These are phyloP conservation scores for Petasospora fabianii DNA, from an alignment of 1,139 yeast genomes.

Conservation along the genomic window DNA sequence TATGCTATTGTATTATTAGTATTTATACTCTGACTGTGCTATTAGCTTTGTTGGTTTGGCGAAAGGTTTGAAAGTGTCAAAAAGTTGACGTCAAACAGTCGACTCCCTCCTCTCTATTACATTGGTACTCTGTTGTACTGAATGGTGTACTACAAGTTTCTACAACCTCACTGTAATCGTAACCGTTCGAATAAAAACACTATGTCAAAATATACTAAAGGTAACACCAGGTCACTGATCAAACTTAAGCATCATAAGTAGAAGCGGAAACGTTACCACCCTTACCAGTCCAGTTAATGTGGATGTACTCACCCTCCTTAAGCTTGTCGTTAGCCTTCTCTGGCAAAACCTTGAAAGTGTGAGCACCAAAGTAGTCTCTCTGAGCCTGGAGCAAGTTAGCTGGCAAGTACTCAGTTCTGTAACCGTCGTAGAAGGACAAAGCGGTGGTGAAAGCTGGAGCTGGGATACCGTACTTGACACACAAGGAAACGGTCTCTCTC, in stretches of 20 bases:
- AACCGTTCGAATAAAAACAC: too few relatives aligned
- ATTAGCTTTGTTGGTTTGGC: too few relatives aligned
- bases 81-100: too few relatives aligned
- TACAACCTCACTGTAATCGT: too few relatives aligned
- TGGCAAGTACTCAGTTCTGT: constrained; percentile 92
- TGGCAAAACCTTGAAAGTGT: constrained; percentile 94
- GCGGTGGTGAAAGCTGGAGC: constrained; percentile 98
- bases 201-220: too few relatives aligned
- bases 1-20: too few relatives aligned
- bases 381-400: constrained; percentile 99
- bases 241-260: constrained; percentile 80
- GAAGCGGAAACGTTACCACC: constrained; percentile 98
- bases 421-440: constrained; percentile 96
- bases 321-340: constrained; percentile 72
- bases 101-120: too few relatives aligned
- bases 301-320: constrained; percentile 82
- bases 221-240: neutral
- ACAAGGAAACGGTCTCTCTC: constrained; percentile 82
- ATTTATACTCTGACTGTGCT: too few relatives aligned
- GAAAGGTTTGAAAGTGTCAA: too few relatives aligned
- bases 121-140: too few relatives aligned
- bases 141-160: too few relatives aligned
- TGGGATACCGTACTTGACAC: constrained; percentile 87
- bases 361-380: constrained; percentile 99
- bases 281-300: constrained; percentile 98